Percentiles rank a stretch among this genome's conserved stretches.
Conservation (phyloP, 345 rosid species). For the Psidium friedrichsthalianum region DNA sequence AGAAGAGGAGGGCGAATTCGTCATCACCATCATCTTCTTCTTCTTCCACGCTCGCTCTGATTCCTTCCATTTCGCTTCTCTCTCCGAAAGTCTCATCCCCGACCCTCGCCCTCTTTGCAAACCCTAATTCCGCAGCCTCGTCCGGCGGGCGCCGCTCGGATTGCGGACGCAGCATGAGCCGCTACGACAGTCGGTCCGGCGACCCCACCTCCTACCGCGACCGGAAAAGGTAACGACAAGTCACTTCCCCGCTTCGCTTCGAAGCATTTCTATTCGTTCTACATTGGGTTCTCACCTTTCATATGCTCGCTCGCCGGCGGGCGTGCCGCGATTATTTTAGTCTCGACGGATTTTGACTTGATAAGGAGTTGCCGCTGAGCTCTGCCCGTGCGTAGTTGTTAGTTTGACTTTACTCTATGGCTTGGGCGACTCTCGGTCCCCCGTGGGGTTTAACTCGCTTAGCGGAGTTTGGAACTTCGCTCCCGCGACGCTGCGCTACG, state of each 20-base stretch:
- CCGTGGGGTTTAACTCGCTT: background rate
- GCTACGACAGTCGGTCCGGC: slow-evolving; percentile 86
- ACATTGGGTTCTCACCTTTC: background rate
- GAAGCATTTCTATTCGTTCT: no score
- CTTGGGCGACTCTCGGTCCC: background rate
- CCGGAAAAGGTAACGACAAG: slow-evolving; percentile 53
- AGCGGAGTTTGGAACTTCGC: background rate
- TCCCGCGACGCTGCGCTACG: background rate
- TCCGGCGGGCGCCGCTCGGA: background rate
- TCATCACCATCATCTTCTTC: background rate
- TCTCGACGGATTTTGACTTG: background rate
- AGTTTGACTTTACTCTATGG: background rate
- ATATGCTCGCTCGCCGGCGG: background rate
- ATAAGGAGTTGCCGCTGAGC: background rate
- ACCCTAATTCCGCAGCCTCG: background rate
- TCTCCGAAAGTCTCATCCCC: background rate
- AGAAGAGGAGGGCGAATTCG: background rate
- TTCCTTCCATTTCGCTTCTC: background rate
- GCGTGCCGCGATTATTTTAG: no score
- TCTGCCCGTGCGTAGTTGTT: background rate
- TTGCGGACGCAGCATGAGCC: slow-evolving; percentile 47
- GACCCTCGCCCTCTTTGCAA: background rate
- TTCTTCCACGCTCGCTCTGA: background rate
- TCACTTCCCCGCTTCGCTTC: background rate
- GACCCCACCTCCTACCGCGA: slow-evolving; percentile 92